phyloP scores from a whole-genome alignment of 495 filamentous ascomycete species.

The Monascus purpureus region DNA sequence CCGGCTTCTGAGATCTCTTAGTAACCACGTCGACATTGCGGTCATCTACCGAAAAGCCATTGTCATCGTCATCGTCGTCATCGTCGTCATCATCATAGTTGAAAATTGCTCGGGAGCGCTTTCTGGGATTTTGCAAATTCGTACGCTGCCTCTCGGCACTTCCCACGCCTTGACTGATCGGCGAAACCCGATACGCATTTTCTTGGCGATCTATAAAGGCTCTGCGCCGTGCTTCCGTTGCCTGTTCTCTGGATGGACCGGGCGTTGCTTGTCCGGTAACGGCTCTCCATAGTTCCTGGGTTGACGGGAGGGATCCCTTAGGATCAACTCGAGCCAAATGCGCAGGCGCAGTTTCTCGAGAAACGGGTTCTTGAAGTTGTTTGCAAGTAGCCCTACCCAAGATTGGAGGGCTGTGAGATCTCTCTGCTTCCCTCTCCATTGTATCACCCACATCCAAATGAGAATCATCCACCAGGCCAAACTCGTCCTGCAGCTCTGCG shows the following conservation, averaged over 20 bases:
- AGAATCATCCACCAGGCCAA: conserved; percentile 11
- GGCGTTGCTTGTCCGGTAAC: conserved; percentile 1
- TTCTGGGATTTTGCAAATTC: conserved; percentile 4
- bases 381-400: too few relatives aligned
- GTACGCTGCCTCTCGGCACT: conserved; percentile 5
- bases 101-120: conserved; percentile 6
- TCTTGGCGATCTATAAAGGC: conserved; percentile 23
- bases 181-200: conserved; percentile 17
- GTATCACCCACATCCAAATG: neutral
- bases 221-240: conserved; percentile 1
- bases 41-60: conserved; percentile 8
- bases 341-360: too few relatives aligned
- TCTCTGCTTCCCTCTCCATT: too few relatives aligned
- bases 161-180: conserved; percentile 10
- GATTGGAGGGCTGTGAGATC: too few relatives aligned
- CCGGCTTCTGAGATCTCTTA: conserved; percentile 13
- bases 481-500: conserved; percentile 1
- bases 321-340: too few relatives aligned
- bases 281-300: conserved; percentile 3
- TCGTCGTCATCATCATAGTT: conserved; percentile 2
- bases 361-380: too few relatives aligned
- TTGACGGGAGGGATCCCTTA: conserved; percentile 1
- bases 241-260: conserved; percentile 5
- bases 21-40: conserved; percentile 4
- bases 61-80: conserved; percentile 3